Evolutionary conservation across 2,329 filamentous ascomycete genomes (phyloP), one percentile per base, ranked within the genome.

Genomic region (Calonectria hongkongensis): DNA sequence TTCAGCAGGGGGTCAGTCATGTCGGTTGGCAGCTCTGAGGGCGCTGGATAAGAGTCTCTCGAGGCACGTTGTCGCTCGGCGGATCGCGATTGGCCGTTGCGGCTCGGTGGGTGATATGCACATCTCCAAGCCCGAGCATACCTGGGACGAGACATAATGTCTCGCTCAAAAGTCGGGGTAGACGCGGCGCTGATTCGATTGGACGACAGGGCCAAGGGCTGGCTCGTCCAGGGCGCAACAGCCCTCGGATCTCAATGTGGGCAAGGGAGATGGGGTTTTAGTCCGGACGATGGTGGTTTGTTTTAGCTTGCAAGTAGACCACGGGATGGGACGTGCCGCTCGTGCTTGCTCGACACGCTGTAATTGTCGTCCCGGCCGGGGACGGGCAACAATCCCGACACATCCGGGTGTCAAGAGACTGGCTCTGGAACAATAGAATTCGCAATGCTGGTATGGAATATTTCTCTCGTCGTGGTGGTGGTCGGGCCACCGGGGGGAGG

Each of bases 81-180:
- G 74, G 58, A 60, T 68, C 47, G 71, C 73, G 47, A 79, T 79
- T 79, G 78, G 78, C 66, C 66, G 62, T 64, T 68, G 67, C 51
- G 50, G 68, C 64, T 75, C 65, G 27, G 47, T 54, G 41, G 64
- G 56, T 45, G 70, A 74, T 68, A 73, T 76, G 71, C 74, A 72
- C 71, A 72, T 75, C 73, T 73, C 47, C 71, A 73, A 65, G 71
- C 70, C 69, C 39, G 27, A 73, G 60, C 58, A 75, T 74, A 65
- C 62, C 68, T 68, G 1, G 60, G 66, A 60, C 27, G 68, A 76
- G 68, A 77, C 68, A 75, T 70, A 73, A 60, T 68, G 54, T 76
- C 68, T 75, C 51, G 68, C 76, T 78, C 33, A 77, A 79, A 80
- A 74, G 74, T 79, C 72, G 78, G 78, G 78, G 76, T 79, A 79